A percentile compares a stretch with the other conserved stretches of the same genome.
Conservation (phyloP, 2,329 filamentous ascomycete genomes). For the Nigrospora oryzae region DNA sequence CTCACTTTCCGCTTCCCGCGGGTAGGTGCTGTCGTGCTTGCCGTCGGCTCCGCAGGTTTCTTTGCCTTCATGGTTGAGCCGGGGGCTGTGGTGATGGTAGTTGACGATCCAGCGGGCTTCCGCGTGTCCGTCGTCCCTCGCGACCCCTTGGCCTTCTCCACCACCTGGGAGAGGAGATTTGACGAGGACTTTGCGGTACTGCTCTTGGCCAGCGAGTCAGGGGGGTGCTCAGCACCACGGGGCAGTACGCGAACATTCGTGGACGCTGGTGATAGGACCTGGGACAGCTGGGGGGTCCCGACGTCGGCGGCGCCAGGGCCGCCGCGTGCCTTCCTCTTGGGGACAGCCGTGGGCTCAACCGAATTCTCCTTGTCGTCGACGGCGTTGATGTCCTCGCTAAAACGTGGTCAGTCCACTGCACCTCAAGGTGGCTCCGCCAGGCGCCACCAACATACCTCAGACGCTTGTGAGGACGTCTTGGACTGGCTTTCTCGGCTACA, state of each 20-base stretch:
- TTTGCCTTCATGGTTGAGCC: constrained; percentile 21
- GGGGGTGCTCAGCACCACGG: constrained; percentile 35
- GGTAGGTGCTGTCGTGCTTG: constrained; percentile 33
- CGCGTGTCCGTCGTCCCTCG: constrained; percentile 34
- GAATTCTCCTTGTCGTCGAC: constrained; percentile 70
- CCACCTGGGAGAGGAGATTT: constrained; percentile 45
- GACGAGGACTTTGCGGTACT: constrained; percentile 28
- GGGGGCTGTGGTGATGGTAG: constrained; percentile 25
- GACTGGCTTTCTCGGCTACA: constrained; percentile 12
- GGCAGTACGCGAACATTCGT: constrained; percentile 66
- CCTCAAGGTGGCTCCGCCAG: too few species aligned
- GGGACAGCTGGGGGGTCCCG: constrained; percentile 34
- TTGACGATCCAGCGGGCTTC: constrained; percentile 37
- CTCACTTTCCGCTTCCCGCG: constrained; percentile 46
- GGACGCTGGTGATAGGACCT: constrained; percentile 74
- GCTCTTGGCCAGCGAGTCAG: constrained; percentile 55
- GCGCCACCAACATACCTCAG: constrained; percentile 32
- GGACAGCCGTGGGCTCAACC: constrained; percentile 46
- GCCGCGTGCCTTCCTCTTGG: constrained; percentile 58
- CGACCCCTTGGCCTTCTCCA: constrained; percentile 51
- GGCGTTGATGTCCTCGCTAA: constrained; percentile 54
- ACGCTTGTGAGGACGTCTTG: constrained; percentile 33
- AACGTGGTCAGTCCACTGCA: constrained; percentile 12
- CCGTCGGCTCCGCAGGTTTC: constrained; percentile 25
- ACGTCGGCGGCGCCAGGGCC: constrained; percentile 29